These are phyloP conservation scores for Cubamyces sp. DNA, from an alignment of 768 basidiomycete species.

Conservation along the genomic window DNA sequence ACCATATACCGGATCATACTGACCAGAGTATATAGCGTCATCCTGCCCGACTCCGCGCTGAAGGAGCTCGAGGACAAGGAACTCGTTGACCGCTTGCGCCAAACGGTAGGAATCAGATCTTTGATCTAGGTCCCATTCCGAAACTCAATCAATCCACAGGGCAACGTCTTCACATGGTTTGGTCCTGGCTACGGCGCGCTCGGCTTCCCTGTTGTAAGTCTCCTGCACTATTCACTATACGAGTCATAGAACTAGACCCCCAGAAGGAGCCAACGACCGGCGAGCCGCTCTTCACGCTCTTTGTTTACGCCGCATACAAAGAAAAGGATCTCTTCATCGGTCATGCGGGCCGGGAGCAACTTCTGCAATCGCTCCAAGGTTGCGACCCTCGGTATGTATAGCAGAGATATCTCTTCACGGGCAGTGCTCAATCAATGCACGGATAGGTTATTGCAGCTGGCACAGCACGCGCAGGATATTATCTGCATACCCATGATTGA, in stretches of 20 bases:
- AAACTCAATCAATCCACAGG: constrained; percentile 2
- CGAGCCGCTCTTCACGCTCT: constrained; percentile 12
- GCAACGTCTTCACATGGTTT: constrained; percentile 22
- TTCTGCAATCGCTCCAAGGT: constrained; percentile 17
- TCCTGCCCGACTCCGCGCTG: constrained; percentile 19
- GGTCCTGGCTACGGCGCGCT: constrained; percentile 21
- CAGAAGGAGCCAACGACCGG: constrained; percentile 9
- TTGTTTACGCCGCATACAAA: constrained; percentile 2
- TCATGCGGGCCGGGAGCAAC: not conserved
- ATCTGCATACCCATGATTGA: constrained; percentile 21
- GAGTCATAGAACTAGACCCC: not conserved
- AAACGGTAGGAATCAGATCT: constrained; percentile 1
- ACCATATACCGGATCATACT: not conserved
- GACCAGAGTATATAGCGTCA: constrained; percentile 2
- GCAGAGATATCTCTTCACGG: not conserved
- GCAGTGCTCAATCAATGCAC: not conserved
- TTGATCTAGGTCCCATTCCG: not conserved
- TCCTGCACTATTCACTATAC: not conserved
- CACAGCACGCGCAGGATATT: constrained; percentile 8
- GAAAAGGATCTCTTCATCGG: not conserved
- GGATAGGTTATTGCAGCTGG: constrained; percentile 26
- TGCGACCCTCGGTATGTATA: constrained; percentile 27
- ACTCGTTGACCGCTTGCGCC: constrained; percentile 10
- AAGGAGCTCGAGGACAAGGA: constrained; percentile 13
- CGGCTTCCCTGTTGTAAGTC: constrained; percentile 24